Percentiles rank a stretch among this genome's conserved stretches.
phyloP scores from a whole-genome alignment of 1,284 basidiomycete genomes.

The Microbotryum lychnidis-dioicae region DNA sequence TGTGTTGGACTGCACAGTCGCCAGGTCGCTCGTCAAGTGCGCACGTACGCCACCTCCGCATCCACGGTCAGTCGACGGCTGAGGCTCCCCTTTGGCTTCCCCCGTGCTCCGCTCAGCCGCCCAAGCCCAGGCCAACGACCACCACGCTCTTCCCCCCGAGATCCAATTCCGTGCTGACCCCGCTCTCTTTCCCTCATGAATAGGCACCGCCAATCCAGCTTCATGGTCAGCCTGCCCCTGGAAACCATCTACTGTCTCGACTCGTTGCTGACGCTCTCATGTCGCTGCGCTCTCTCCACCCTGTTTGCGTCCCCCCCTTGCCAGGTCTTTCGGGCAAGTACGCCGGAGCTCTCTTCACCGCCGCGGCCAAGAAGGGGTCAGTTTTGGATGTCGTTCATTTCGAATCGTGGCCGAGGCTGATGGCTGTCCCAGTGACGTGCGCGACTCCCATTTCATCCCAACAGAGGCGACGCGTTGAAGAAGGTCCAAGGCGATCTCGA shows the following conservation, averaged over 20 bases:
- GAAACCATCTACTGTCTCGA: no score
- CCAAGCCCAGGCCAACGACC: not conserved
- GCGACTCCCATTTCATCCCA: no score
- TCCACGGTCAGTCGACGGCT: slow-evolving; percentile 4
- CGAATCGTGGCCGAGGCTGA: not conserved
- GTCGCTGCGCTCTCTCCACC: no score
- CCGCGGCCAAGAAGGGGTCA: slow-evolving; percentile 66
- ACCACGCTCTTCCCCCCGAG: not conserved
- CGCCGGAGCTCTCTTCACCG: slow-evolving; percentile 85
- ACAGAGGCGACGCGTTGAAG: slow-evolving; percentile 54
- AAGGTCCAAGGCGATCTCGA: slow-evolving; percentile 77
- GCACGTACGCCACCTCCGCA: slow-evolving; percentile 28
- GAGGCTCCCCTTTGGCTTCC: not conserved
- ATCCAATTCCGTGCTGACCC: not conserved
- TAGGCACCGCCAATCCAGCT: slow-evolving; percentile 29
- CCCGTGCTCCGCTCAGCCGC: not conserved
- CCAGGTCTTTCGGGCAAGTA: slow-evolving; percentile 67
- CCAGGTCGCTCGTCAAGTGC: slow-evolving; percentile 13
- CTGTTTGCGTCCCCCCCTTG: not conserved
- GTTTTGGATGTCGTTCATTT: not conserved
- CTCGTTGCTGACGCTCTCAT: not conserved
- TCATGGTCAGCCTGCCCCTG: slow-evolving; percentile 14
- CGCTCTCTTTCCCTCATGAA: not conserved
- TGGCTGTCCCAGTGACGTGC: not conserved
- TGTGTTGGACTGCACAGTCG: not conserved